phyloP scores from a whole-genome alignment of 306 rosid genomes.

The Delonix regia region DNA sequence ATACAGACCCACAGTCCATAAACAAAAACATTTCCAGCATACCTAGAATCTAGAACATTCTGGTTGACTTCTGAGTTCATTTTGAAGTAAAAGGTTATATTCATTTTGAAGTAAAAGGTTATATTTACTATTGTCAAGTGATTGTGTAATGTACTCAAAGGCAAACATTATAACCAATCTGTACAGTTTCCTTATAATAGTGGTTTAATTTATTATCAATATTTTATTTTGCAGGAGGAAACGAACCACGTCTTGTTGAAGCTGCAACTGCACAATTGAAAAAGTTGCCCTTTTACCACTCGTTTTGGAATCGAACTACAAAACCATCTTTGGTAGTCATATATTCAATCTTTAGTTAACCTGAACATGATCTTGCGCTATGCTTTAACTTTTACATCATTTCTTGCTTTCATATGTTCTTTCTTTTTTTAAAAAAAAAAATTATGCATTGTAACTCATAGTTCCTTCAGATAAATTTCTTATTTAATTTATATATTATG shows the following conservation, averaged over 20 bases:
- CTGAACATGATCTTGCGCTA: slow-evolving; percentile 2
- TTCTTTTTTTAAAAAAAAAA: neutral
- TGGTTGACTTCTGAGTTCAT: neutral
- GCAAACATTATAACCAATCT: neutral
- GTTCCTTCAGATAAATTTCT: neutral
- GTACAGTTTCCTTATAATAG: neutral
- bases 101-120: no score
- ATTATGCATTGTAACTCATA: neutral
- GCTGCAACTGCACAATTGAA: slow-evolving; percentile 85
- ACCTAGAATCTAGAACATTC: no score
- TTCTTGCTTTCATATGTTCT: slow-evolving; percentile 13
- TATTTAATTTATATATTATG: neutral
- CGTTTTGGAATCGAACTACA: slow-evolving; percentile 99
- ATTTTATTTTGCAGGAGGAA: slow-evolving; percentile 70
- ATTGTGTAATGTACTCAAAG: slow-evolving; percentile 12
- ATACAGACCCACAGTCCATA: neutral
- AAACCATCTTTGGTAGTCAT: slow-evolving; percentile 84
- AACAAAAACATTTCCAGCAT: no score
- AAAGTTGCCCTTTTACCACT: slow-evolving; percentile 94
- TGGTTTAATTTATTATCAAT: slow-evolving; percentile 16
- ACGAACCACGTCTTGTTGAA: slow-evolving; percentile 81
- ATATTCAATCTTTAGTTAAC: slow-evolving; percentile 20
- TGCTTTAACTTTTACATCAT: slow-evolving; percentile 11
- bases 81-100: neutral
- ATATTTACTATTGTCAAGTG: neutral